Evolutionary conservation across 2,329 filamentous ascomycete species (phyloP), one percentile per base, ranked within the genome.

Genomic region (Biscogniauxia marginata): DNA sequence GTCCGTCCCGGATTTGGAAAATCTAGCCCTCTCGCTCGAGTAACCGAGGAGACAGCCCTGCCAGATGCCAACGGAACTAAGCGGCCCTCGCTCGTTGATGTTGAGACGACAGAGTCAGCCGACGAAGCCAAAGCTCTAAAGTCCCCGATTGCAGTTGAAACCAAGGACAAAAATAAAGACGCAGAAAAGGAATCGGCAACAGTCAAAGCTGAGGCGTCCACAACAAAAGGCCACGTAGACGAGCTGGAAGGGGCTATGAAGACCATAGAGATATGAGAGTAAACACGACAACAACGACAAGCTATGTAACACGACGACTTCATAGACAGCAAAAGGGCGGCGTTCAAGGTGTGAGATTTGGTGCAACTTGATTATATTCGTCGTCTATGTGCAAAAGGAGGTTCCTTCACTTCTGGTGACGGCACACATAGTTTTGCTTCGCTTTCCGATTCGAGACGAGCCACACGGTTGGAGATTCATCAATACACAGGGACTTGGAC

Each of bases 11-110:
- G 83, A 11, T 85, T 82, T 59, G 83, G 84, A 63, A 87, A 91
- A 66, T 81, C 86, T 13, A 90, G 87, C 63, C 89, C 89, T 16
- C 76, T 93, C 55, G 87, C 88, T 50, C 81, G 87, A 60, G 90
- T 93, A 13, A 84, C 87, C 0, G 90, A 93, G 73, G 90, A 93
- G 71, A 67, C 73, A 8, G 65, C 72, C 22, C 71, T 76, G 47
- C 18, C 65, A 3, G 64, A 63, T 22, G 65, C 65, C 7, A 72
- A 75, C 70, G 64, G 74, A 60, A 56, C 77, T 49, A 75, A 79
- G 59, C 74, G 78, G 18, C 72, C 74, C 52, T 82, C 80, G 60
- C 75, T 85, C 16, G 80, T 85, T 43, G 81, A 84, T 66, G 78
- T 84, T 3, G 81, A 84, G 46, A 82, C 30, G 11, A 16, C n/a